Evolutionary conservation across 1,139 yeast species (phyloP).

Genomic region (Candida albicans): DNA sequence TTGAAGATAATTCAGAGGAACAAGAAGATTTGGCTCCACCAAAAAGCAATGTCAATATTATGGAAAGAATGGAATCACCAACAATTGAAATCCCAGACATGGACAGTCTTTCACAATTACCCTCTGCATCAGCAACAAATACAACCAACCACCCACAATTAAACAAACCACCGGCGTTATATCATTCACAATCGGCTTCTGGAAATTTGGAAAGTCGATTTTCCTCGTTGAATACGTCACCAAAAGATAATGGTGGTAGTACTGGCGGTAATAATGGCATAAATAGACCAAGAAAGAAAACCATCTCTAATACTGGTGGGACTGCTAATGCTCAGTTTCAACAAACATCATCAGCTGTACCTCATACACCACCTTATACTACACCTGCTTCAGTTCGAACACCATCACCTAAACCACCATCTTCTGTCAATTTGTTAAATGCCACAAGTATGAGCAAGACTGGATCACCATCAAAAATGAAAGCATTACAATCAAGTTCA

Average conservation of each 20-base stretch:
- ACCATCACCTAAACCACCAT: slow-evolving; percentile 43
- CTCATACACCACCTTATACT: slow-evolving; percentile 20
- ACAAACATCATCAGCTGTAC: slow-evolving; percentile 12
- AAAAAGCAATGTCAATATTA: slow-evolving; percentile 6
- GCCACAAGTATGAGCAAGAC: slow-evolving; percentile 22
- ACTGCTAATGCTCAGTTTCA: slow-evolving; percentile 4
- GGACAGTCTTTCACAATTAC: slow-evolving; percentile 34
- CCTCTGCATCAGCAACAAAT: slow-evolving; percentile 8
- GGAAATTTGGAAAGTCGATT: slow-evolving; percentile 41
- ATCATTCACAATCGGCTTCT: slow-evolving; percentile 52
- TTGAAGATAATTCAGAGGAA: slow-evolving; percentile 47
- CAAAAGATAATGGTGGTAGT: slow-evolving; percentile 26
- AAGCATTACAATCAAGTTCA: slow-evolving; percentile 46
- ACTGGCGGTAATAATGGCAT: not conserved
- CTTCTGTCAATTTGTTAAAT: slow-evolving; percentile 22
- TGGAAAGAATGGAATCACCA: slow-evolving; percentile 38
- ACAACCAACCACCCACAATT: slow-evolving; percentile 26
- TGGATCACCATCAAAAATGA: slow-evolving; percentile 55
- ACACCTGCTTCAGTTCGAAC: slow-evolving; percentile 42
- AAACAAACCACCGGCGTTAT: slow-evolving; percentile 49
- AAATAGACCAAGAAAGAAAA: slow-evolving; percentile 25
- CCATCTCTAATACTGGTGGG: slow-evolving; percentile 39
- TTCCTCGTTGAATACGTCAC: slow-evolving; percentile 16
- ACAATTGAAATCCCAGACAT: slow-evolving; percentile 50
- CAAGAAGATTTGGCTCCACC: slow-evolving; percentile 10